Conservation (phyloP, 2,329 filamentous ascomycete genomes). For the Colletotrichum acutatum region DNA sequence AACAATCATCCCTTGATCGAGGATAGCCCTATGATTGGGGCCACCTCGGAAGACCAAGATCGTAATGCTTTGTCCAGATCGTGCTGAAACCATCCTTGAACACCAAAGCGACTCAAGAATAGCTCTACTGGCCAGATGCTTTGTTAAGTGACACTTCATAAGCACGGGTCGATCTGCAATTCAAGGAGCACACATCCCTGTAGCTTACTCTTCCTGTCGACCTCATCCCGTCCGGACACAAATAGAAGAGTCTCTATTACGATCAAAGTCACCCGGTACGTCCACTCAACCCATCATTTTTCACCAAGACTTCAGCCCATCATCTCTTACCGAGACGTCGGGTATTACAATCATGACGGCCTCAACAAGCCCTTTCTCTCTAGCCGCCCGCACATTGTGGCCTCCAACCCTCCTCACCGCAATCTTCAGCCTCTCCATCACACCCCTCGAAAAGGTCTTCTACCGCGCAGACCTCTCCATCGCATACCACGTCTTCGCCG, state of each 20-base stretch:
- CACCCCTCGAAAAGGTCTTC: conserved; percentile 4
- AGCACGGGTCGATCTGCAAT: neutral
- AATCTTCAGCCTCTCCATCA: neutral
- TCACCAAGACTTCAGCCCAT: neutral
- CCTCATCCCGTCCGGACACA: neutral
- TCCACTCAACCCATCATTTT: no score
- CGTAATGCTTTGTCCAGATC: neutral
- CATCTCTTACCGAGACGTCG: neutral
- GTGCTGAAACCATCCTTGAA: neutral
- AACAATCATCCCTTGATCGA: neutral
- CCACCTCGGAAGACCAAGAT: neutral
- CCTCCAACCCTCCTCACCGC: neutral
- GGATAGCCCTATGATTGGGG: neutral
- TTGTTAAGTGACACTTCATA: neutral
- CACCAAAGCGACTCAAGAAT: neutral
- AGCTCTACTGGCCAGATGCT: neutral
- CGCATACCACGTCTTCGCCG: conserved; percentile 13
- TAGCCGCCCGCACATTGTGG: neutral
- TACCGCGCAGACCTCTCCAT: conserved; percentile 21
- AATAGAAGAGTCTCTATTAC: neutral
- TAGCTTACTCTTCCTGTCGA: neutral
- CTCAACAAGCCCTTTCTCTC: no score
- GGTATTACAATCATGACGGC: neutral
- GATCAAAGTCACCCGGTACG: neutral
- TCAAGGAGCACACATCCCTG: neutral